Evolutionary conservation across 2,329 filamentous ascomycete species (phyloP).

Genomic region (Hymenoscyphus albidus): DNA sequence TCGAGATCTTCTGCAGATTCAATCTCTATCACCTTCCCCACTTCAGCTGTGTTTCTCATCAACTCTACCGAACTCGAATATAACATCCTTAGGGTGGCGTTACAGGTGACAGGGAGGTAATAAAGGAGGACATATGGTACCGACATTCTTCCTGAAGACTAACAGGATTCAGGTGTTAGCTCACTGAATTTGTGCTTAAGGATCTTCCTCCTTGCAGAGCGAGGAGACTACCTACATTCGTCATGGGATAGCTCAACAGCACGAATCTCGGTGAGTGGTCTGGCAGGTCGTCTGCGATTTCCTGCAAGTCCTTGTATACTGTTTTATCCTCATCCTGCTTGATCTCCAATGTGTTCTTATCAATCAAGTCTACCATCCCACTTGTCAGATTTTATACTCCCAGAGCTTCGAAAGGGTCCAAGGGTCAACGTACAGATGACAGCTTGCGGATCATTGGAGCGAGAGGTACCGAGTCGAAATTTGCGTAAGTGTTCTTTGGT

Average conservation of each 20-base stretch:
- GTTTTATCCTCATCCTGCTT: constrained; percentile 71
- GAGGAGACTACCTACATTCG: constrained; percentile 56
- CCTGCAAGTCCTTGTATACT: constrained; percentile 76
- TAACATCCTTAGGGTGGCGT: constrained; percentile 81
- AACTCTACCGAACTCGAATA: constrained; percentile 96
- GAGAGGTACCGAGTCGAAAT: constrained; percentile 86
- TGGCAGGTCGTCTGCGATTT: constrained; percentile 83
- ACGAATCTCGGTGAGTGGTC: constrained; percentile 89
- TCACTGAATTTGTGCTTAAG: background rate
- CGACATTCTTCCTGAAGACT: constrained; percentile 78
- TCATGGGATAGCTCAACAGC: constrained; percentile 85
- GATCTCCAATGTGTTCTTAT: constrained; percentile 87
- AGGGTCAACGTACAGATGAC: constrained; percentile 74
- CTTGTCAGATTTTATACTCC: constrained; percentile 13
- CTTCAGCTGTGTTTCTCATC: constrained; percentile 89
- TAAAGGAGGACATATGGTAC: constrained; percentile 94
- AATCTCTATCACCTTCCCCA: constrained; percentile 83
- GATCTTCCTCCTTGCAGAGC: background rate
- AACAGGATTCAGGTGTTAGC: constrained; percentile 16
- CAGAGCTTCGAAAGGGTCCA: background rate
- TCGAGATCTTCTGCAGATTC: constrained; percentile 75
- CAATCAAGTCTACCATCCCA: constrained; percentile 69
- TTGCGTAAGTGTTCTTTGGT: constrained; percentile 89
- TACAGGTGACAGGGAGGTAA: constrained; percentile 90
- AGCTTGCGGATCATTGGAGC: constrained; percentile 81